phyloP scores from a whole-genome alignment of 179 eudicot genomes.

The Pouteria campechiana region DNA sequence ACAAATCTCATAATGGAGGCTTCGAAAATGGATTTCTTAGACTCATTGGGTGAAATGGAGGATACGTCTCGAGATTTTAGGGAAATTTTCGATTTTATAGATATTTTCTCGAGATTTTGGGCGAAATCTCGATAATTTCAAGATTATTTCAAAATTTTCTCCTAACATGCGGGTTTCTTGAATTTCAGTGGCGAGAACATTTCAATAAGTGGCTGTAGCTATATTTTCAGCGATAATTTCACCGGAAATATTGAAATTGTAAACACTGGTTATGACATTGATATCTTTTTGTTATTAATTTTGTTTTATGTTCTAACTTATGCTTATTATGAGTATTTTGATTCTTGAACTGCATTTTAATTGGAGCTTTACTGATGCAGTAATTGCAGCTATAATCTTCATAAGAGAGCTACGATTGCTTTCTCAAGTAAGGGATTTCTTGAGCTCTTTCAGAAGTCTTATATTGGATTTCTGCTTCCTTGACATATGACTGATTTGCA shows the following conservation, averaged over 20 bases:
- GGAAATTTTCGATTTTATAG: too few species aligned
- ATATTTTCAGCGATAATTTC: too few species aligned
- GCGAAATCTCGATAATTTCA: too few species aligned
- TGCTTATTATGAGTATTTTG: not conserved
- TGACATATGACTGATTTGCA: not conserved
- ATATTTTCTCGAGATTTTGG: too few species aligned
- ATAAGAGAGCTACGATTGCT: conserved; percentile 40
- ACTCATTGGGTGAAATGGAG: too few species aligned
- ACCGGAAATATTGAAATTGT: not conserved
- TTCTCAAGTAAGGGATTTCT: conserved; percentile 29
- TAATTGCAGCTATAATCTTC: conserved; percentile 53
- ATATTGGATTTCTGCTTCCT: not conserved
- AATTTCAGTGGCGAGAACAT: too few species aligned
- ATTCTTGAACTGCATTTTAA: not conserved
- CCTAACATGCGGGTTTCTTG: too few species aligned
- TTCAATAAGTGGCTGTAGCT: too few species aligned
- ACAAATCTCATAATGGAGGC: too few species aligned
- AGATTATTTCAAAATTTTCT: too few species aligned
- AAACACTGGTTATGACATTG: not conserved
- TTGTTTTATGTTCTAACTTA: not conserved
- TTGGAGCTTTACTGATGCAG: conserved; percentile 29
- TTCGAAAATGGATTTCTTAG: too few species aligned
- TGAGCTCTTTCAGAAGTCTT: not conserved
- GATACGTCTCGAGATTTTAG: too few species aligned
- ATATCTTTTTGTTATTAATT: not conserved